phyloP scores from a whole-genome alignment of 1,284 basidiomycete species.

The Cerioporus squamosus region DNA sequence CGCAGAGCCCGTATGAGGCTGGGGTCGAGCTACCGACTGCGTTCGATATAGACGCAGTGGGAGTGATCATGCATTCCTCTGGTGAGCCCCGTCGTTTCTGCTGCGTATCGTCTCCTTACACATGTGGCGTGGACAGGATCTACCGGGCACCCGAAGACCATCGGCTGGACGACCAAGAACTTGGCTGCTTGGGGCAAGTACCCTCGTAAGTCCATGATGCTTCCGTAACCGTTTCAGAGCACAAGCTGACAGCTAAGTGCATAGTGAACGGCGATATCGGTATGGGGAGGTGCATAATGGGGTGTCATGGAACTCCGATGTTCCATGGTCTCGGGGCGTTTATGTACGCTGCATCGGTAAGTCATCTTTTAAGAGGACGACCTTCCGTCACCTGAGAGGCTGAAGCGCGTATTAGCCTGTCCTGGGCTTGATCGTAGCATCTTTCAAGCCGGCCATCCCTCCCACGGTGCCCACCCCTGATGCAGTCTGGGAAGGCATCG shows the following conservation, averaged over 20 bases:
- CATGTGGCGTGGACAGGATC: background rate
- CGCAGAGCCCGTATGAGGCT: background rate
- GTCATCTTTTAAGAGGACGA: conserved; percentile 3
- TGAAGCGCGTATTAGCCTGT: conserved; percentile 5
- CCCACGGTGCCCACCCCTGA: conserved; percentile 26
- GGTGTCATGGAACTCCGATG: conserved; percentile 25
- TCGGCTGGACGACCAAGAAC: background rate
- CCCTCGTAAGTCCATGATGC: background rate
- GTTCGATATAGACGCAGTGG: background rate
- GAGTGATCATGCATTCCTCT: conserved; percentile 7
- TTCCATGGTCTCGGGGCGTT: conserved; percentile 28
- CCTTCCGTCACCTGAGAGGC: background rate
- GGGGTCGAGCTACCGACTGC: background rate
- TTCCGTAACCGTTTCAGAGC: background rate
- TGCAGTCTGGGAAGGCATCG: conserved; percentile 21
- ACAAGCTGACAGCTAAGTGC: background rate
- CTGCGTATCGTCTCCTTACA: background rate
- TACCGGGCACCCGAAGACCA: conserved; percentile 4
- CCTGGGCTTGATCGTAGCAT: conserved; percentile 16
- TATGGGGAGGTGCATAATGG: conserved; percentile 8
- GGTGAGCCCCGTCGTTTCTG: background rate
- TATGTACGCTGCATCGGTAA: conserved; percentile 12
- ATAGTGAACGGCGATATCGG: conserved; percentile 15
- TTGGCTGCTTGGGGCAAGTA: background rate
- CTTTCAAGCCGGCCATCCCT: conserved; percentile 21